These are phyloP conservation scores for Lycium ferocissimum DNA, from an alignment of 257 asterid species.

Conservation along the genomic window DNA sequence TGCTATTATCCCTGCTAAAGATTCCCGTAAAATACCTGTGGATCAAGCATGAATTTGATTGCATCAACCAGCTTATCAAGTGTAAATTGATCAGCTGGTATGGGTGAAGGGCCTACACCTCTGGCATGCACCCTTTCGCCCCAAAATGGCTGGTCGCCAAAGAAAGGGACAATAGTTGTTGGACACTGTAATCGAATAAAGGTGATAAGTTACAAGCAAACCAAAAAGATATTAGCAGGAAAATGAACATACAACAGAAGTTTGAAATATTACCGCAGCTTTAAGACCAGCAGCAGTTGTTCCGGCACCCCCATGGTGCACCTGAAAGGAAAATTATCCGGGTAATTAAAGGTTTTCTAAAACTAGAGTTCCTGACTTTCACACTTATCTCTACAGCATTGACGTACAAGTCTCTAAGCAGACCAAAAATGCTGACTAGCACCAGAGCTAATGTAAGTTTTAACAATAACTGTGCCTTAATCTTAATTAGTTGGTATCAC, in stretches of 20 bases:
- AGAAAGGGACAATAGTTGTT: constrained; percentile 87
- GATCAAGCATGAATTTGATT: constrained; percentile 75
- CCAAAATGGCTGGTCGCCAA: constrained; percentile 96
- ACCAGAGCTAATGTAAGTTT: neutral
- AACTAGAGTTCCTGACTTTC: neutral
- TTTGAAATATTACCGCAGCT: constrained; percentile 66
- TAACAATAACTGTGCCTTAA: neutral
- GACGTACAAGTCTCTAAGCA: neutral
- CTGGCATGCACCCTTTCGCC: constrained; percentile 81
- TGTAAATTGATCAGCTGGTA: constrained; percentile 79
- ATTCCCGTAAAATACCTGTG: constrained; percentile 47
- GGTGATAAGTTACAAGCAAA: constrained; percentile 1
- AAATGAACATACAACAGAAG: neutral
- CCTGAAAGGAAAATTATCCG: constrained; percentile 46
- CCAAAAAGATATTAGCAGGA: neutral
- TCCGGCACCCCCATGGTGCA: constrained; percentile 98
- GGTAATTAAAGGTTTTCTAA: neutral
- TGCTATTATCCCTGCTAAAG: neutral
- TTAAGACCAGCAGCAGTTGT: constrained; percentile 98
- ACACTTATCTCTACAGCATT: constrained; percentile 12
- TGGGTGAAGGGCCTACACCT: constrained; percentile 91
- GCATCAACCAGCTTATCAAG: constrained; percentile 79
- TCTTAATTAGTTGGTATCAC: neutral
- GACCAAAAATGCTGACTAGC: neutral
- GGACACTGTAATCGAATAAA: constrained; percentile 64